Base-by-base conservation (phyloP, 805 yeast species). In the Novakomyces olei region DNA sequence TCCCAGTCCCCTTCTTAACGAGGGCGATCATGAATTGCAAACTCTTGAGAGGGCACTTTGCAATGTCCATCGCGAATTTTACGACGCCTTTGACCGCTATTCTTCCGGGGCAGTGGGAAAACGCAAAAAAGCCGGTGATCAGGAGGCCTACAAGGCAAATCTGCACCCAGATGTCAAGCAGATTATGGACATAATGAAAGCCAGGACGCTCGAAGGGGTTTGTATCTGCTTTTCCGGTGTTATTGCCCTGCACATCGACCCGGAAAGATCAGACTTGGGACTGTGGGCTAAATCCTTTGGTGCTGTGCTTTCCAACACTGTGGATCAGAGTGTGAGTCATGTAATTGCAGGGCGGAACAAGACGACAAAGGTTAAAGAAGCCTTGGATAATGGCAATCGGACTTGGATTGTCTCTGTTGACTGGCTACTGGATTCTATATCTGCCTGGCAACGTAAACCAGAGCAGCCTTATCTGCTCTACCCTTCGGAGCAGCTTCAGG, bases 201-300 rank as follows among this genome's bases (percentile, higher is more conserved):
- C 54, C 5, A 45, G 60, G 36, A 81, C 81, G 2, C 68, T 85
- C 37, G 51, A 61, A 16, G 83, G 72, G 5, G 64, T 72, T 29
- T 67, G 68, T 2, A 66, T 88, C 35, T 61, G 85, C 14, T 74
- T 88, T 42, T 75, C 92, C 3, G 95, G 96, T 0, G 61, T 85
- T n/a, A 63, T 88, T 15, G 95, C 95, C 1, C 48, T 79, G n/a
- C 88, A 88, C 1, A 61, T 72, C 8, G 64, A 69, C 34, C 54
- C 77, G 15, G 15, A 17, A 15, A 35, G 39, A 22, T 88, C 91
- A 3, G 93, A 80, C 47, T 77, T 88, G 28, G 94, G 83, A 1
- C 68, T 73, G 15, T 85, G 96, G 95, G 77, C 85, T 8, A 65
- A 67, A 32, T 78, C 83, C 34, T 85, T 85, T 60, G 98, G 98